Evolutionary conservation across 495 filamentous ascomycete genomes (phyloP).

Genomic region (Sporormia fimetaria): DNA sequence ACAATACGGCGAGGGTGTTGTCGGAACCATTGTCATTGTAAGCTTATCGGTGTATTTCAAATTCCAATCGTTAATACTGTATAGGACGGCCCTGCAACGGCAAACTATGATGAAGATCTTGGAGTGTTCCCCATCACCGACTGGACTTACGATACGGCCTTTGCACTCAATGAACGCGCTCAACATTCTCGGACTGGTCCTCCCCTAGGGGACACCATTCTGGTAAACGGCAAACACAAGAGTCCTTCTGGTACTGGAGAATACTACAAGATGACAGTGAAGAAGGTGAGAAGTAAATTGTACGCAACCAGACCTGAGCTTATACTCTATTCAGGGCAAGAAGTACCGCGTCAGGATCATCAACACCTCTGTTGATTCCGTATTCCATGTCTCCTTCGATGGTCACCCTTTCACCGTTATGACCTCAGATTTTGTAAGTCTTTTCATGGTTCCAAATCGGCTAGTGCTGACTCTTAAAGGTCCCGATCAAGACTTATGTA

Average conservation of each 20-base stretch:
- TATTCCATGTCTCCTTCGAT: conserved; percentile 31
- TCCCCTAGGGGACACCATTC: conserved; percentile 27
- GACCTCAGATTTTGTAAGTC: conserved; percentile 28
- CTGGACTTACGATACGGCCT: conserved; percentile 30
- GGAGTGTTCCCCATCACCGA: conserved; percentile 29
- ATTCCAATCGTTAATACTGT: neutral
- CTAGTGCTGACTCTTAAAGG: conserved; percentile 4
- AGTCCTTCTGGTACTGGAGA: conserved; percentile 26
- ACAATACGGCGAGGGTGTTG: conserved; percentile 33
- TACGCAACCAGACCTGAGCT: conserved; percentile 2
- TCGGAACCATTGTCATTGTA: conserved; percentile 31
- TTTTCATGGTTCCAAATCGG: neutral
- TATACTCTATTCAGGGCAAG: conserved; percentile 26
- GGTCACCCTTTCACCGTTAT: conserved; percentile 31
- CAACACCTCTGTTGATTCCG: conserved; percentile 30
- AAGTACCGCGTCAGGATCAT: conserved; percentile 32
- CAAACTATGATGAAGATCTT: conserved; percentile 34
- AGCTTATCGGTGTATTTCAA: neutral
- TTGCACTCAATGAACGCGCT: conserved; percentile 20
- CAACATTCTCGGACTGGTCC: conserved; percentile 20
- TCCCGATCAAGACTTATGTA: conserved; percentile 28
- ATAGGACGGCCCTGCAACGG: conserved; percentile 29
- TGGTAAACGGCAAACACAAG: conserved; percentile 32
- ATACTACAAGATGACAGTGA: conserved; percentile 26
- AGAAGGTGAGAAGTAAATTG: conserved; percentile 3